These are phyloP conservation scores for Petunia axillaris DNA, from an alignment of 257 asterid genomes.

Conservation along the genomic window DNA sequence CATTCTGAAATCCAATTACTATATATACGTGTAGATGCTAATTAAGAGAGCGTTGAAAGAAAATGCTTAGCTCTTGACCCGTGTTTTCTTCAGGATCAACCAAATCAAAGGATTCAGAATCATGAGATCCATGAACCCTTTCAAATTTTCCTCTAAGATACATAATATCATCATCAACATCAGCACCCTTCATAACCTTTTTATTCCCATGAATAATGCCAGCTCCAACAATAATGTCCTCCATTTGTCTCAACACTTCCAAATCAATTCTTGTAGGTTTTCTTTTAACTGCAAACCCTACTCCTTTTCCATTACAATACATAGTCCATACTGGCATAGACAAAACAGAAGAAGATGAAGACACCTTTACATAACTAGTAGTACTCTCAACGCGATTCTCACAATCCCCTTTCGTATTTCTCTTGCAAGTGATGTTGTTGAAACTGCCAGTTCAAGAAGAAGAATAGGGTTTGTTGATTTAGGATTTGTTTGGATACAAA, in stretches of 20 bases:
- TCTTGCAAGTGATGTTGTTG: conserved; percentile 55
- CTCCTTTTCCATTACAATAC: conserved; percentile 56
- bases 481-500: conserved; percentile 61
- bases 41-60: conserved; percentile 44
- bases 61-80: conserved; percentile 64
- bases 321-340: conserved; percentile 59
- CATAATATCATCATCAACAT: conserved; percentile 43
- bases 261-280: conserved; percentile 39
- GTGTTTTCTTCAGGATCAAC: conserved; percentile 54
- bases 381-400: conserved; percentile 49
- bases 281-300: conserved; percentile 54
- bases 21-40: not conserved
- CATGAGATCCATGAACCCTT: conserved; percentile 48
- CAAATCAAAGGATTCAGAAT: conserved; percentile 64
- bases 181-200: not conserved
- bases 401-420: conserved; percentile 62
- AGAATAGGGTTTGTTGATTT: conserved; percentile 46
- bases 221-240: conserved; percentile 54
- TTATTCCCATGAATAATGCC: conserved; percentile 41
- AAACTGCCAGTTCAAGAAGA: conserved; percentile 58
- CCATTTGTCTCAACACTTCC: conserved; percentile 44
- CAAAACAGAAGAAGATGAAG: conserved; percentile 26
- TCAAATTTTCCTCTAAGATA: conserved; percentile 60
- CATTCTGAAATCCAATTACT: no score
- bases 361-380: not conserved